These are phyloP conservation scores for Wolfiporia cocos DNA, from an alignment of 1,284 basidiomycete species.

Conservation along the genomic window DNA sequence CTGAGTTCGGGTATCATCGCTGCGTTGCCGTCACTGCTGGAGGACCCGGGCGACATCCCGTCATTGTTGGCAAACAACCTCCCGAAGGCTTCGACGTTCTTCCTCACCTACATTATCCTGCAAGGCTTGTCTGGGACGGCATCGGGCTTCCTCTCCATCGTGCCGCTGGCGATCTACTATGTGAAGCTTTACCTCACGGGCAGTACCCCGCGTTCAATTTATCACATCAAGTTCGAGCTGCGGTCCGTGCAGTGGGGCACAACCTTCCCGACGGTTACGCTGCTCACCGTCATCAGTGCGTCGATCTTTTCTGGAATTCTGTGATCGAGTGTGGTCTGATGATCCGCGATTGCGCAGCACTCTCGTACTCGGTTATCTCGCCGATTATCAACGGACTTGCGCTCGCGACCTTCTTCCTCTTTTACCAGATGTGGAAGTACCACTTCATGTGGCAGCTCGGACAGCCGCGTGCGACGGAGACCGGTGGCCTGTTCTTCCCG, in stretches of 20 bases:
- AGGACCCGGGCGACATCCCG: constrained; percentile 59
- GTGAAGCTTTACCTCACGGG: constrained; percentile 82
- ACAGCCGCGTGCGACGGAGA: constrained; percentile 71
- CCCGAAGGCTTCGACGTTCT: constrained; percentile 87
- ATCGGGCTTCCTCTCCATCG: constrained; percentile 76
- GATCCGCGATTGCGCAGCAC: constrained; percentile 31
- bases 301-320: constrained; percentile 10
- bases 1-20: constrained; percentile 76
- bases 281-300: constrained; percentile 76
- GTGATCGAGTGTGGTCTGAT: background rate
- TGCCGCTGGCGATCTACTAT: constrained; percentile 76
- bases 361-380: constrained; percentile 87
- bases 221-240: constrained; percentile 69
- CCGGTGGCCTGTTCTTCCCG: constrained; percentile 94
- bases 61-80: constrained; percentile 68
- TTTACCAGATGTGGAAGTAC: constrained; percentile 88
- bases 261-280: constrained; percentile 70
- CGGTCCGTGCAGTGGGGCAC: constrained; percentile 80
- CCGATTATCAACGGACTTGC: constrained; percentile 94
- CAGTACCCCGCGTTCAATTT: constrained; percentile 86
- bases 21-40: constrained; percentile 55
- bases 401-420: constrained; percentile 75
- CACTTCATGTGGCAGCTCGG: constrained; percentile 81
- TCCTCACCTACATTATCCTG: constrained; percentile 72
- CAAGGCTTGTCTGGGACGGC: constrained; percentile 75